phyloP scores from a whole-genome alignment of 371 early-diverging fungal genomes.

The Lichtheimia ornata region DNA sequence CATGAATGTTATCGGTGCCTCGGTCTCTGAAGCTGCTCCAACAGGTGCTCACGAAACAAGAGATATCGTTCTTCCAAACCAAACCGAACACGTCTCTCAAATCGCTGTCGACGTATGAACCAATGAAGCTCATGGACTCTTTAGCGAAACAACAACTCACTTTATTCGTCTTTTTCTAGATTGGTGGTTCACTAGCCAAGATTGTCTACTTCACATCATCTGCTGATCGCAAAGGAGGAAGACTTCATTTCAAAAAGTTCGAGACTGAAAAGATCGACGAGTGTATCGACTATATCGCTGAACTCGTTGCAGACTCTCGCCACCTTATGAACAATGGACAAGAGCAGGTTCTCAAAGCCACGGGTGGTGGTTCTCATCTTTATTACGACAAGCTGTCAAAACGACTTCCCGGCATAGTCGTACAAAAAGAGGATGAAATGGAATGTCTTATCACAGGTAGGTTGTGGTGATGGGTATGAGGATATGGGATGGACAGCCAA shows the following conservation, averaged over 20 bases:
- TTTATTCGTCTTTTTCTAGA: constrained; percentile 30
- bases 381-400: constrained; percentile 62
- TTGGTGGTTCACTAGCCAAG: constrained; percentile 95
- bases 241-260: constrained; percentile 91
- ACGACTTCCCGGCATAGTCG: constrained; percentile 57
- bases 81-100: constrained; percentile 82
- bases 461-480: neutral
- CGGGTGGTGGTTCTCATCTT: constrained; percentile 86
- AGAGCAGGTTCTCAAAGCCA: constrained; percentile 67
- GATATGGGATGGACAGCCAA: neutral
- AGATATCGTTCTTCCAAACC: constrained; percentile 90
- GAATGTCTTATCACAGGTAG: constrained; percentile 79
- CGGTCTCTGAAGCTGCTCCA: constrained; percentile 63
- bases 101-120: constrained; percentile 85
- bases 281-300: constrained; percentile 83
- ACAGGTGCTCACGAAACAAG: constrained; percentile 58
- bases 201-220: constrained; percentile 85
- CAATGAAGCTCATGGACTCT: neutral
- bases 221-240: constrained; percentile 70
- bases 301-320: constrained; percentile 62
- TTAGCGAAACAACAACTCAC: neutral
- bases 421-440: constrained; percentile 88
- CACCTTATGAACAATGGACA: constrained; percentile 28
- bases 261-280: constrained; percentile 91
- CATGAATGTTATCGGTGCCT: constrained; percentile 71